Conservation (phyloP, 1,284 basidiomycete genomes). For the Ustilago vetiveriae region DNA sequence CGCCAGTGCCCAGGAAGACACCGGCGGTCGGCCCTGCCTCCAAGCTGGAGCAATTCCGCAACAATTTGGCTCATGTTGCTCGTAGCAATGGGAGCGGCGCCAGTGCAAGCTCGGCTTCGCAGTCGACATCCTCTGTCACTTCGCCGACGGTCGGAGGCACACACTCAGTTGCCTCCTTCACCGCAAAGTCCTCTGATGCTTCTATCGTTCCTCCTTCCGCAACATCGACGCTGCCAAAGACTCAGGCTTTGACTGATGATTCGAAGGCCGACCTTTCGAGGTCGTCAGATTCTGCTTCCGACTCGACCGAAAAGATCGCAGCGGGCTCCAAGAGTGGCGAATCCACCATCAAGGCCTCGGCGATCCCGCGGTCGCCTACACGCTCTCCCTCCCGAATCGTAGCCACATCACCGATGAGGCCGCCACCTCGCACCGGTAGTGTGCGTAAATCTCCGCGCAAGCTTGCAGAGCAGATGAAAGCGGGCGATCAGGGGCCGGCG, state of each 20-base stretch:
- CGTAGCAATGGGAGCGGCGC: constrained; percentile 34
- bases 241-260: not conserved
- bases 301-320: constrained; percentile 31
- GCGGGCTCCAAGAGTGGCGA: constrained; percentile 28
- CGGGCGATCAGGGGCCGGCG: constrained; percentile 11
- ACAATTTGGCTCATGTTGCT: constrained; percentile 42
- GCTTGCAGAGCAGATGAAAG: constrained; percentile 27
- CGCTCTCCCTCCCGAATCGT: constrained; percentile 36
- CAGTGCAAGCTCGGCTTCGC: constrained; percentile 22
- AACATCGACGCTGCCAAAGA: not conserved
- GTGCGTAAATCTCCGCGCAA: constrained; percentile 47
- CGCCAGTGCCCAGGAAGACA: constrained; percentile 14
- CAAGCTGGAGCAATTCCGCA: constrained; percentile 48
- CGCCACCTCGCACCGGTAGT: constrained; percentile 34
- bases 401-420: constrained; percentile 27
- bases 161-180: not conserved
- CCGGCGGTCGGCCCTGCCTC: constrained; percentile 32
- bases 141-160: constrained; percentile 6
- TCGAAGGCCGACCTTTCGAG: constrained; percentile 1
- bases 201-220: not conserved
- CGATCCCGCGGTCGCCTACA: constrained; percentile 43
- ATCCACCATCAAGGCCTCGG: constrained; percentile 46
- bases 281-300: constrained; percentile 34
- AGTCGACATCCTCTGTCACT: constrained; percentile 6
- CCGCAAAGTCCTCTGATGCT: not conserved